Evolutionary conservation across 352 stramenopile species (phyloP), one percentile per base, ranked within the genome.

Genomic region (Aphanomyces stellatus): DNA sequence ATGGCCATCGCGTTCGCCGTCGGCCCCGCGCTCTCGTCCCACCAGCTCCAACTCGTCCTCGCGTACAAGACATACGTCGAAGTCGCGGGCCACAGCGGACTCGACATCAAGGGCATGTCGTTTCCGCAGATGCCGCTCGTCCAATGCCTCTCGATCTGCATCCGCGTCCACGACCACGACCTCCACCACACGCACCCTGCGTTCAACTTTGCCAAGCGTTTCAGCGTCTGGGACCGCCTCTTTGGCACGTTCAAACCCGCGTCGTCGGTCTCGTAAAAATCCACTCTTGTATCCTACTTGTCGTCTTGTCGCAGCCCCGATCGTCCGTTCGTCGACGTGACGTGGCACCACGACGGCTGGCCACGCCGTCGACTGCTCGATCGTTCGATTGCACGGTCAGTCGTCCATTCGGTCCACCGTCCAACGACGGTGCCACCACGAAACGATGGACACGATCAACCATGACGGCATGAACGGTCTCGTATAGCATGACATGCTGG

Each of bases 31-130:
- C 75, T 93, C 53, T 82, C 83, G 2, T 33, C 55, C 24, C 43
- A 81, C n/a, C 82, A 94, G 53, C 60, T 92, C 8, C 76, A 92
- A 10, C 55, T 96, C 41, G 63, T 96, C 19, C 85, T 93, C 69
- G 81, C 85, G 19, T 96, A 96, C 80, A 95, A 94, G 73, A 85
- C 85, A 53, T 96, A 94, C 74, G 85, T 96, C 33, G 88, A 96
- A 65, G 78, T 93, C 30, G 88, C 88, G 1, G 86, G 88, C 17
- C 86, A 95, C 71, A 91, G 70, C 6, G 88, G 88, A 0, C 71
- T 95, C 25, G 81, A 94, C 34, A 74, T 91, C 66, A 92, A 91
- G 57, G 86, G 85, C 49, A 91, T 85, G 37, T 94, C 82, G 17
- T 95, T 96, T 65, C 86, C 86, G 27, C 86, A 95, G 56, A 83